Evolutionary conservation across 352 stramenopile genomes (phyloP).

Genomic region (Phytophthora pisi): DNA sequence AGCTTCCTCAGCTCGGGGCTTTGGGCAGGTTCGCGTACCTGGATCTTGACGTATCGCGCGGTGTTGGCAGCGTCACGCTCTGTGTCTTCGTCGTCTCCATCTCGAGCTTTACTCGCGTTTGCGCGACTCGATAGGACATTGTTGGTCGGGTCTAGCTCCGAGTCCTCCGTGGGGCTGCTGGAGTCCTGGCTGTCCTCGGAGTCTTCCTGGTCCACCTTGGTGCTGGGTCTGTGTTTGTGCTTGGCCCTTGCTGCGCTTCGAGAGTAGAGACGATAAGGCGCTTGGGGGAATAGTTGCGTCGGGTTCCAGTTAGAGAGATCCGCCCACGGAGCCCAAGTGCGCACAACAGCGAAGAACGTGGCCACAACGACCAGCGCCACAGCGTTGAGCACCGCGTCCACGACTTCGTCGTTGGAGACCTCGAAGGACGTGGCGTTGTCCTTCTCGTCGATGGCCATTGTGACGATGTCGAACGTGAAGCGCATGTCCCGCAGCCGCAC

Average conservation of each 20-base stretch:
- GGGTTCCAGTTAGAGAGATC: conserved; percentile 36
- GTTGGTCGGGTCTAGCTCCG: background rate
- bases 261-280: background rate
- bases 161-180: conserved; percentile 3
- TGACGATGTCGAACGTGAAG: conserved; percentile 47
- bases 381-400: conserved; percentile 22
- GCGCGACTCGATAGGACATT: background rate
- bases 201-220: background rate
- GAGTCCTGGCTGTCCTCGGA: background rate
- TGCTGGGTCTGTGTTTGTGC: background rate
- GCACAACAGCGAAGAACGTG: conserved; percentile 23
- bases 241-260: background rate
- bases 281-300: background rate
- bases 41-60: background rate
- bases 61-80: background rate
- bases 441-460: conserved; percentile 36
- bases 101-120: background rate
- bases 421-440: conserved; percentile 22
- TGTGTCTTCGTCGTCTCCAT: background rate
- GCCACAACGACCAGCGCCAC: conserved; percentile 5
- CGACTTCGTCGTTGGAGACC: conserved; percentile 24
- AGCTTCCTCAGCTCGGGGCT: background rate
- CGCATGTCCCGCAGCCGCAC: conserved; percentile 38
- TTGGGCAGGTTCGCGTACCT: background rate
- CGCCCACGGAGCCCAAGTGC: conserved; percentile 17